phyloP scores from a whole-genome alignment of 805 yeast species.

The Yarrowia sp. region DNA sequence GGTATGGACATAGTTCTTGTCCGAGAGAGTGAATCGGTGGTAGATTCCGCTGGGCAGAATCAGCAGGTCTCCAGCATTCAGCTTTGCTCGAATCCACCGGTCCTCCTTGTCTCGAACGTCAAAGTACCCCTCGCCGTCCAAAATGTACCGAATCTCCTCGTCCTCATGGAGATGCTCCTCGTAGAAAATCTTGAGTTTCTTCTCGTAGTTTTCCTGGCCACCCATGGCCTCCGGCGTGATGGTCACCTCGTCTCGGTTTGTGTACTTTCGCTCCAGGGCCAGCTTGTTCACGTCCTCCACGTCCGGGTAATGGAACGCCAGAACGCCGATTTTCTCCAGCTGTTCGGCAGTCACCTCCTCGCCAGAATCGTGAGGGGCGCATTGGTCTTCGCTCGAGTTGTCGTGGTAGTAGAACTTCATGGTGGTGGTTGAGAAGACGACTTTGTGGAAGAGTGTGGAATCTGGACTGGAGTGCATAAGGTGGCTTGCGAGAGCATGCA shows the following conservation, averaged over 20 bases:
- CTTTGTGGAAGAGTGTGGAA: too few species aligned
- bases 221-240: slow-evolving; percentile 60
- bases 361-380: slow-evolving; percentile 73
- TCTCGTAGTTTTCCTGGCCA: slow-evolving; percentile 59
- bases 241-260: slow-evolving; percentile 69
- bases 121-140: slow-evolving; percentile 88
- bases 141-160: slow-evolving; percentile 88
- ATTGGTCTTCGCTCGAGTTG: slow-evolving; percentile 54
- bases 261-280: slow-evolving; percentile 69
- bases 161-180: slow-evolving; percentile 92
- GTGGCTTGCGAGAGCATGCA: not conserved
- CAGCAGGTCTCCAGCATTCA: slow-evolving; percentile 57
- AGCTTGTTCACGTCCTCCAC: slow-evolving; percentile 56
- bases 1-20: slow-evolving; percentile 64
- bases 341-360: slow-evolving; percentile 47
- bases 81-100: slow-evolving; percentile 74
- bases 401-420: slow-evolving; percentile 66
- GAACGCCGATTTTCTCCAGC: slow-evolving; percentile 62
- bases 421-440: slow-evolving; percentile 3
- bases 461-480: too few species aligned
- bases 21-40: slow-evolving; percentile 82
- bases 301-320: slow-evolving; percentile 52
- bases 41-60: slow-evolving; percentile 86
- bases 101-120: slow-evolving; percentile 68
- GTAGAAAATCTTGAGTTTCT: slow-evolving; percentile 67